phyloP scores from a whole-genome alignment of 192 early-diverging fungal species.

The Coemansia sp. region DNA sequence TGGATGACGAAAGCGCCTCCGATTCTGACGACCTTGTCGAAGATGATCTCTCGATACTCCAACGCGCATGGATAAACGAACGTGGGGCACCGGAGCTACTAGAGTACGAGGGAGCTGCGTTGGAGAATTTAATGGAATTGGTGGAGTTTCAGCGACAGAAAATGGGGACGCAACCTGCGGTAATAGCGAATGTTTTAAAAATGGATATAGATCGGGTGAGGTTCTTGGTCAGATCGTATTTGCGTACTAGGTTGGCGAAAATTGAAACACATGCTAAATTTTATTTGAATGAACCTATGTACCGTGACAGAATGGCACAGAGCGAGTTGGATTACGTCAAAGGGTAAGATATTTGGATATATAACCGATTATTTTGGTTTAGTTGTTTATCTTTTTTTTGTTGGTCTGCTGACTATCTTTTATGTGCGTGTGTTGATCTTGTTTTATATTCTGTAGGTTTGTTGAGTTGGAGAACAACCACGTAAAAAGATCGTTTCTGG shows the following conservation, averaged over 20 bases:
- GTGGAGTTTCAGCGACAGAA: slow-evolving; percentile 40
- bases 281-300: slow-evolving; percentile 22
- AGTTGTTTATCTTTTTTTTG: background rate
- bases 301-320: slow-evolving; percentile 38
- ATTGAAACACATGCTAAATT: slow-evolving; percentile 32
- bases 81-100: slow-evolving; percentile 38
- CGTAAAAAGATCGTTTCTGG: slow-evolving; percentile 43
- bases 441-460: slow-evolving; percentile 19
- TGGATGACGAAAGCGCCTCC: slow-evolving; percentile 9
- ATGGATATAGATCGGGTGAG: slow-evolving; percentile 50
- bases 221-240: slow-evolving; percentile 50
- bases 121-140: slow-evolving; percentile 54
- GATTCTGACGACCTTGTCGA: slow-evolving; percentile 17
- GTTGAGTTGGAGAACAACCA: slow-evolving; percentile 35
- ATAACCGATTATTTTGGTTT: background rate
- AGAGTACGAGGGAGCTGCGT: slow-evolving; percentile 36
- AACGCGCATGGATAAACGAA: slow-evolving; percentile 41
- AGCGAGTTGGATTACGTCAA: slow-evolving; percentile 49
- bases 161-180: slow-evolving; percentile 17
- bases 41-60: slow-evolving; percentile 36
- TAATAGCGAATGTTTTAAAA: slow-evolving; percentile 35
- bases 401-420: background rate
- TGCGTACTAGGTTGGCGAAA: slow-evolving; percentile 38
- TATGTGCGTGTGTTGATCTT: too few species aligned
- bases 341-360: slow-evolving; percentile 18